Conservation (phyloP, 2,329 filamentous ascomycete genomes). For the Camillea tinctor region DNA sequence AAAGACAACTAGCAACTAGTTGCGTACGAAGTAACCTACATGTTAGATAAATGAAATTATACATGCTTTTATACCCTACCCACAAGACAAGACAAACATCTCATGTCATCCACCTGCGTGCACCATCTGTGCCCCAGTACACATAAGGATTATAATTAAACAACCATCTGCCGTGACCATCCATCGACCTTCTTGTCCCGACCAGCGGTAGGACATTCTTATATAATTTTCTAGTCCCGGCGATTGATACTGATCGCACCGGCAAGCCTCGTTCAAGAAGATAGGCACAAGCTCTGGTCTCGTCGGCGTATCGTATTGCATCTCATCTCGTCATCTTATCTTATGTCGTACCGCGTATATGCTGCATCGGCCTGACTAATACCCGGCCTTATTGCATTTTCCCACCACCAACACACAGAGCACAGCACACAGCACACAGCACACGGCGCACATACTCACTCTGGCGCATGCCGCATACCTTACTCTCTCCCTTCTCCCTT, state of each 20-base stretch:
- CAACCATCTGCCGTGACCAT: neutral
- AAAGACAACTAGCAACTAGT: neutral
- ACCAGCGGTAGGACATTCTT: neutral
- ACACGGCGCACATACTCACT: too few species aligned
- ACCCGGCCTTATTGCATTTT: neutral
- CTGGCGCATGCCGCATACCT: too few species aligned
- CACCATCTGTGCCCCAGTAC: neutral
- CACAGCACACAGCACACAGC: too few species aligned
- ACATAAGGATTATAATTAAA: neutral
- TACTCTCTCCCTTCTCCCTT: too few species aligned
- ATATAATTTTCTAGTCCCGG: neutral
- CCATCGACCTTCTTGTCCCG: neutral
- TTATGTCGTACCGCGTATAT: neutral
- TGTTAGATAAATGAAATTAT: neutral
- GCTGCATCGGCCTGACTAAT: neutral
- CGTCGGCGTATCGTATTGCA: neutral
- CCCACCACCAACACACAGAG: neutral
- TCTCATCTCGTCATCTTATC: neutral
- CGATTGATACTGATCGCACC: neutral
- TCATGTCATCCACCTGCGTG: neutral
- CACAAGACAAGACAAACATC: neutral
- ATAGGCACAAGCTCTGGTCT: neutral
- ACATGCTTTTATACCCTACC: neutral
- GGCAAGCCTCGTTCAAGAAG: neutral
- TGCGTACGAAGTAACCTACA: neutral